Percentiles rank a stretch among this genome's conserved stretches.
Conservation (phyloP, 495 filamentous ascomycete genomes). For the Margaritispora aquatica region DNA sequence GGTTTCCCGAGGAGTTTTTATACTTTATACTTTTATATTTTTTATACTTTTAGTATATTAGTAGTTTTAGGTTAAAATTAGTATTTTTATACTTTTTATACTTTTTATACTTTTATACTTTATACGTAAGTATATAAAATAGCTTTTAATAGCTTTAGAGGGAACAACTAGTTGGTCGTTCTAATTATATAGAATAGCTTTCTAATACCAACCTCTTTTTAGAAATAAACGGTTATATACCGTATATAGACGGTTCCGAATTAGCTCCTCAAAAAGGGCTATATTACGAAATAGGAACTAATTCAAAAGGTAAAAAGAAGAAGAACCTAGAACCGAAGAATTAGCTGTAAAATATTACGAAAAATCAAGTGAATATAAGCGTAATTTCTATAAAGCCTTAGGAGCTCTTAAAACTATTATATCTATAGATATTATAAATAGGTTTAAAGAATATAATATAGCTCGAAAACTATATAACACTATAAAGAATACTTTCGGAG, state of each 20-base stretch:
- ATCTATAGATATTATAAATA: neutral
- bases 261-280: neutral
- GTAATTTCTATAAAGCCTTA: neutral
- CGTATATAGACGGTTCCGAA: neutral
- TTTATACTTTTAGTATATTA: neutral
- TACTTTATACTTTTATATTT: no score
- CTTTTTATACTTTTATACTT: no score
- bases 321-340: neutral
- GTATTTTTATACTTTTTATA: neutral
- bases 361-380: neutral
- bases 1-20: neutral
- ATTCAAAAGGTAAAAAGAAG: no score
- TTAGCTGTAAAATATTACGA: slow-evolving; percentile 2
- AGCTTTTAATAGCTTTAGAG: neutral
- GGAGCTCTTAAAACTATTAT: slow-evolving; percentile 7
- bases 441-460: slow-evolving; percentile 2
- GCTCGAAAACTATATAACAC: neutral
- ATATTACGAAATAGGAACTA: neutral
- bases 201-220: neutral
- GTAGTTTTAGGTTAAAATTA: neutral
- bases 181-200: slow-evolving; percentile 8
- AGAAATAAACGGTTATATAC: slow-evolving; percentile 4
- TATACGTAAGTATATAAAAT: neutral
- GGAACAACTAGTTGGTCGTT: neutral
- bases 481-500: neutral